phyloP scores from a whole-genome alignment of 208 protist genomes.

The Polymyxa betae region DNA sequence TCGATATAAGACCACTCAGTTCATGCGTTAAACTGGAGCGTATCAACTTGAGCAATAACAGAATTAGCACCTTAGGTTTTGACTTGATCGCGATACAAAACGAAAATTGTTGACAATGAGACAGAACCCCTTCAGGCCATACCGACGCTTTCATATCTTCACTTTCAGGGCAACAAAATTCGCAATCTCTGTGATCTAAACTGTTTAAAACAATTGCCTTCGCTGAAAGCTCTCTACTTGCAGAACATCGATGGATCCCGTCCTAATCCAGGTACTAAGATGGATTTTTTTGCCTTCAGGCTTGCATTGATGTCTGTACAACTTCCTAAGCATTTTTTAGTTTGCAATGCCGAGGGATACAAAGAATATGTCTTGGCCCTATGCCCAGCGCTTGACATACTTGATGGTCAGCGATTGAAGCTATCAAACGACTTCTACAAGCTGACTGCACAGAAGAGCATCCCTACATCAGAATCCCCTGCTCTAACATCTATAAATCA shows the following conservation, averaged over 20 bases:
- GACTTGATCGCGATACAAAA: background rate
- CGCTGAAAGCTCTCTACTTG: constrained; percentile 9
- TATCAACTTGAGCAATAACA: background rate
- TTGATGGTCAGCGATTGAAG: background rate
- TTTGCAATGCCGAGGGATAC: background rate
- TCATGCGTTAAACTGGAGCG: background rate
- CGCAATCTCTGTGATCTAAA: background rate
- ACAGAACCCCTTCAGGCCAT: background rate
- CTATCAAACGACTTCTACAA: constrained; percentile 33
- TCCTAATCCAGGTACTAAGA: background rate
- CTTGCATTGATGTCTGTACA: background rate
- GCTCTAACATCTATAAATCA: background rate
- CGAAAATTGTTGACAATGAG: background rate
- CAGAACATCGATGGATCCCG: constrained; percentile 43
- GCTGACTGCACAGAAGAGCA: background rate
- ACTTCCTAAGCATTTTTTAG: background rate
- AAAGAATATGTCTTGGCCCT: background rate
- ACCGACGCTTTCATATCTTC: background rate
- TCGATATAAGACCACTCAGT: background rate
- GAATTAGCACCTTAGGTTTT: background rate
- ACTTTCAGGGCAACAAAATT: constrained; percentile 1
- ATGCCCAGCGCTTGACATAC: constrained; percentile 14
- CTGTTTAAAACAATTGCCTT: background rate
- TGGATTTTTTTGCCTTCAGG: background rate
- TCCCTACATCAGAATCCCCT: background rate